Base-by-base conservation (phyloP, 352 stramenopile genomes). In the Pythium folliculosum region DNA sequence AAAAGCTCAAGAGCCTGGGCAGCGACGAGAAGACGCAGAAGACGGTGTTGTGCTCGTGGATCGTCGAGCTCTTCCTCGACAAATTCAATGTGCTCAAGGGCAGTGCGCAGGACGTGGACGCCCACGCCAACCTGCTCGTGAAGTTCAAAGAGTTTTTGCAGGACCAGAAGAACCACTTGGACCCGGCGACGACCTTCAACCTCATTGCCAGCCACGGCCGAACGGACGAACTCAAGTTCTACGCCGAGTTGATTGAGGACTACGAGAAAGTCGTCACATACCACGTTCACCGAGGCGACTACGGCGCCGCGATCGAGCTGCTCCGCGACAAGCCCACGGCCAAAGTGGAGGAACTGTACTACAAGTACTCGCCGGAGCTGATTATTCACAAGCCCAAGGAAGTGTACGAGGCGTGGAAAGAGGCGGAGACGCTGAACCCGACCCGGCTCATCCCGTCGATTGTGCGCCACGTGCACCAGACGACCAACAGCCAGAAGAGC, bases 181-280 rank as follows among this genome's bases (percentile, higher is more conserved):
- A 97, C 49, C 89, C 91, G 2, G 86, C 88, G 12, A 97, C 92
- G 45, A 98, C 93, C 0, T 97, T 97, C 71, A 90, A 96, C 48
- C 63, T 98, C 57, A 94, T 98, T 50, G 84, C 92, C 5, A 94
- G 86, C 27, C 93, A 98, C 65, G 94, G 94, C n/a, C 87, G 92
- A 55, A 90, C 89, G 3, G 88, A 97, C 71, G 92, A 98, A 49
- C 78, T 97, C 35, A 82, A 98, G 23, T 97, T 97, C 53, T 98
- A 96, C 55, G 93, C 93, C 9, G 94, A 85, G 30, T 74, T 98
- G 10, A 98, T 97, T 53, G 92, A 97, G 67, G 93, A 98, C 70
- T 97, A 97, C 62, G 93, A 98, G 53, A 94, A 96, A 56, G 90
- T 98, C 5, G 84, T 98, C 48, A 96, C 89, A 40, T 97, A 97